Percentiles rank a stretch among this genome's conserved stretches.
phyloP scores from a whole-genome alignment of 306 rosid genomes.

The Dicorynia guianensis region DNA sequence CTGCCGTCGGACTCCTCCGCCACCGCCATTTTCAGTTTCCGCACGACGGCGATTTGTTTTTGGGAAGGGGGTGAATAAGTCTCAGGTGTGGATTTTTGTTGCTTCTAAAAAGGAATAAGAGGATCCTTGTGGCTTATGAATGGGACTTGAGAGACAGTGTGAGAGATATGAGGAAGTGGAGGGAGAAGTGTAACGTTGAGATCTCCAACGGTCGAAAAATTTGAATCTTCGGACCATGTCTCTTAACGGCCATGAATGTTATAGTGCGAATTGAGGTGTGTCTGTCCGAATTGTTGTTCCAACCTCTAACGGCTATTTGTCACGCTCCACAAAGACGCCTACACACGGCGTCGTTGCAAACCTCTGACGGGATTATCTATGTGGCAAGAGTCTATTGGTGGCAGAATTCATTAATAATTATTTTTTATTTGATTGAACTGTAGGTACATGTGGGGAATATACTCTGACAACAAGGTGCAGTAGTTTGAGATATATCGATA shows the following conservation, averaged over 20 bases:
- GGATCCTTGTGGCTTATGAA: background rate
- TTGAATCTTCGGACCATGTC: background rate
- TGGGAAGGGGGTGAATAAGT: background rate
- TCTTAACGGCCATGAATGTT: too few relatives aligned
- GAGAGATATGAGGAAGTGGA: background rate
- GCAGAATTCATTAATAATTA: background rate
- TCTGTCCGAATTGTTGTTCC: background rate
- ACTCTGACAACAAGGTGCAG: too few relatives aligned
- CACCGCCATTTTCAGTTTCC: conserved; percentile 44
- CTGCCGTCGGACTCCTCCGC: conserved; percentile 49
- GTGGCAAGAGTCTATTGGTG: background rate
- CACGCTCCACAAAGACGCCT: background rate
- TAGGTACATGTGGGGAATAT: too few relatives aligned
- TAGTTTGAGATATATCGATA: too few relatives aligned
- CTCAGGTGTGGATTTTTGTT: background rate
- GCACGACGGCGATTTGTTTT: background rate
- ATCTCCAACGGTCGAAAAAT: conserved; percentile 22
- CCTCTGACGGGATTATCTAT: background rate
- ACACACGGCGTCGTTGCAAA: conserved; percentile 19
- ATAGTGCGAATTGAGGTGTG: background rate
- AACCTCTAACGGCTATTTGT: conserved; percentile 21
- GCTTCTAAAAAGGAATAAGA: background rate
- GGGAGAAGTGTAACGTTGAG: conserved; percentile 6
- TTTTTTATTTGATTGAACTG: too few relatives aligned
- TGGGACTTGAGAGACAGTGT: background rate